Evolutionary conservation across 2,329 filamentous ascomycete genomes (phyloP), one percentile per base, ranked within the genome.

Genomic region (Diatrype stigma): DNA sequence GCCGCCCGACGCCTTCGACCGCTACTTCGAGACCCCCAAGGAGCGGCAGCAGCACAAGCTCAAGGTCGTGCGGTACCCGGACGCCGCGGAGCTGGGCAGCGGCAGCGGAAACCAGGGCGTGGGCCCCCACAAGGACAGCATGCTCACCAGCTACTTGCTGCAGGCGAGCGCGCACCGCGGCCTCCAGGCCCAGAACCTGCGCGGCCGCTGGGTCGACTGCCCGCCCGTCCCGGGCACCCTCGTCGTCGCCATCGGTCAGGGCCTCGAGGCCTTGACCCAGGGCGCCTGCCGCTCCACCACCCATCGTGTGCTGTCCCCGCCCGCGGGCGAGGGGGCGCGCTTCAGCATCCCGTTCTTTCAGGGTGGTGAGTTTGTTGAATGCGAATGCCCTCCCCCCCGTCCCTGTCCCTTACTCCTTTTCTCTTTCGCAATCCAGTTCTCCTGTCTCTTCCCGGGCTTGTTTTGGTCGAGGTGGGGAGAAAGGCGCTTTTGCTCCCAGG

Each of bases 311-410:
- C 75, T 94, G n/a, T 87, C 82, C 28, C 90, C 90, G 0, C 64
- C 73, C 1, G 81, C 82, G 7, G 89, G 88, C 12, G 73, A 80
- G 10, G 90, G 89, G 3, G 77, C 90, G 30, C 77, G 90, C 49
- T 93, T 85, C 73, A 89, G 84, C 7, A 86, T 95, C 45, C 90
- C 90, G 0, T 95, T 96, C 71, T 95, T 95, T 73, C 90, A 94
- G 67, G 90, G 90, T 21, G n/a, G n/a, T n/a, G n/a, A n/a, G n/a
- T n/a, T n/a, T n/a, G n/a, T n/a, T n/a, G n/a, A n/a, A n/a, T n/a
- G n/a, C n/a, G n/a, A n/a, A n/a, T n/a, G n/a, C n/a, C n/a, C n/a
- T n/a, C n/a, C n/a, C n/a, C n/a, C n/a, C n/a, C n/a, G n/a, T n/a
- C n/a, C n/a, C n/a, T n/a, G n/a, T n/a, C n/a, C n/a, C n/a, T n/a